phyloP scores from a whole-genome alignment of 371 early-diverging fungal species.

The Haplosporangium sp. region DNA sequence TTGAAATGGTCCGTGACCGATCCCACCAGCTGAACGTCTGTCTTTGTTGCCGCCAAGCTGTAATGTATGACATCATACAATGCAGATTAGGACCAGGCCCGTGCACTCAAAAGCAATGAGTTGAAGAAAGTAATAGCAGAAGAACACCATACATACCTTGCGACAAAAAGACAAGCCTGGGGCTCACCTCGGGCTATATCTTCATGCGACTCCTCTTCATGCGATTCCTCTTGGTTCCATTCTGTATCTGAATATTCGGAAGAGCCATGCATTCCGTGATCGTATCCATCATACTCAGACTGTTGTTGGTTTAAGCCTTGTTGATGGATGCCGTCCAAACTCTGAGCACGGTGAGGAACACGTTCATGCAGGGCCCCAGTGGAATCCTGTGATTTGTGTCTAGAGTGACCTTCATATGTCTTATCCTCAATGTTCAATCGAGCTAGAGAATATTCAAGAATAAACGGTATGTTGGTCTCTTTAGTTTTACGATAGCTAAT shows the following conservation, averaged over 20 bases:
- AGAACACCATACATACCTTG: conserved; percentile 56
- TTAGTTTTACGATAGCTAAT: too few species aligned
- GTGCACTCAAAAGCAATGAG: too few species aligned
- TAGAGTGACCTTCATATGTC: neutral
- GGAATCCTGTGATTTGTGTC: neutral
- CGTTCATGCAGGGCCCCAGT: neutral
- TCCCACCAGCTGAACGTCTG: conserved; percentile 68
- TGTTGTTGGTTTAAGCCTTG: neutral
- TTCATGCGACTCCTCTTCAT: neutral
- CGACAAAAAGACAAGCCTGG: conserved; percentile 69
- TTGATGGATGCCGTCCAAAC: neutral
- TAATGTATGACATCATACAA: neutral
- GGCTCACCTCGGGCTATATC: conserved; percentile 44
- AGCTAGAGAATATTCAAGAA: neutral
- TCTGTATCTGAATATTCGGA: neutral
- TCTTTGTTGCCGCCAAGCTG: conserved; percentile 71
- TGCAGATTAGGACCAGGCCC: neutral
- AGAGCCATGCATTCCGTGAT: neutral
- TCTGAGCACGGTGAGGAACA: conserved; percentile 1
- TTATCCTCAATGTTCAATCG: neutral
- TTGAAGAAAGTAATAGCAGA: neutral
- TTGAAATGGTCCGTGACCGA: conserved; percentile 74
- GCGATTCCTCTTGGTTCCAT: neutral
- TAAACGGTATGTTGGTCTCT: too few species aligned
- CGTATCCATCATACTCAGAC: neutral